Conservation (phyloP, 352 stramenopile species). For the Globisporangium polare region DNA sequence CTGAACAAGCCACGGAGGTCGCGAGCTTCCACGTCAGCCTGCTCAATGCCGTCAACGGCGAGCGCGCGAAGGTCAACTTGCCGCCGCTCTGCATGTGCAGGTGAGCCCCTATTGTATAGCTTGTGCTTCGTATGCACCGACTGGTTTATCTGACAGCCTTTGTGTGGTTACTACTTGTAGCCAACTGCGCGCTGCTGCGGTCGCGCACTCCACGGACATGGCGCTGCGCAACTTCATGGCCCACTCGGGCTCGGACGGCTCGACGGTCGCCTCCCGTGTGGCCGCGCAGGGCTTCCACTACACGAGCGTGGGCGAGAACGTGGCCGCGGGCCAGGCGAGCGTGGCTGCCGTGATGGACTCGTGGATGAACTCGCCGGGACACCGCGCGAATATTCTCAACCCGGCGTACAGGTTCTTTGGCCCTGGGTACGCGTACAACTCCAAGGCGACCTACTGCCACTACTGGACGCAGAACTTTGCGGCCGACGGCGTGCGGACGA, state of each 20-base stretch:
- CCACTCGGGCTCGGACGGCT: conserved; percentile 23
- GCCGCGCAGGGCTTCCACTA: conserved; percentile 25
- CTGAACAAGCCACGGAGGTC: background rate
- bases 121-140: no score
- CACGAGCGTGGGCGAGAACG: conserved; percentile 27
- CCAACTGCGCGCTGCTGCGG: conserved; percentile 18
- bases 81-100: conserved; percentile 1
- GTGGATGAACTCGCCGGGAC: conserved; percentile 23
- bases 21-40: background rate
- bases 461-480: conserved; percentile 30
- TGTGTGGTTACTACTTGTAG: background rate
- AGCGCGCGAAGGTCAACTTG: background rate
- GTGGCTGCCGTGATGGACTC: conserved; percentile 17
- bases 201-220: conserved; percentile 19
- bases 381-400: conserved; percentile 24
- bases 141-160: background rate
- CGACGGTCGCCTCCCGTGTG: conserved; percentile 18
- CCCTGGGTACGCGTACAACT: conserved; percentile 18
- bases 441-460: conserved; percentile 13
- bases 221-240: conserved; percentile 24
- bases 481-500: conserved; percentile 3
- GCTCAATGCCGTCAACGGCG: background rate
- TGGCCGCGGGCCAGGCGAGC: conserved; percentile 15
- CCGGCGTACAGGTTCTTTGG: conserved; percentile 22
- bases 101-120: background rate